Conservation (phyloP, 805 yeast genomes). For the Starmerella cellae region DNA sequence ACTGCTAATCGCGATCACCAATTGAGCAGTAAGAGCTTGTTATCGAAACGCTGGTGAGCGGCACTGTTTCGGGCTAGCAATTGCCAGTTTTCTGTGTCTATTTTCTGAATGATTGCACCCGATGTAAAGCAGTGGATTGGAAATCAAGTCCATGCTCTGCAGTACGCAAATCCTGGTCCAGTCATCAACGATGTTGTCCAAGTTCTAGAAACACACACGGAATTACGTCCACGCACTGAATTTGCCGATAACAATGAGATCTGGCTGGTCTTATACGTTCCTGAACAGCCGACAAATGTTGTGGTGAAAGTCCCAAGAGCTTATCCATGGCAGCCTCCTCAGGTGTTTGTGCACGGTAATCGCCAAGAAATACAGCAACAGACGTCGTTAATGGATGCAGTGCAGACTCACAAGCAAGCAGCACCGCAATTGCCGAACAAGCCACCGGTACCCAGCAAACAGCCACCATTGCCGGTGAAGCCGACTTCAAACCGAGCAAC, state of each 20-base stretch:
- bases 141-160: conserved; percentile 39
- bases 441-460: too few species aligned
- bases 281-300: not conserved
- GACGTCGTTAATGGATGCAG: not conserved
- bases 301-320: not conserved
- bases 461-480: too few species aligned
- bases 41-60: too few species aligned
- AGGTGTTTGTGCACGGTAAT: not conserved
- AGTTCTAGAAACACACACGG: conserved; percentile 37
- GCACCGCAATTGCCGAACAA: too few species aligned
- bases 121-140: conserved; percentile 37
- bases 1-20: too few species aligned
- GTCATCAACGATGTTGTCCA: conserved; percentile 51
- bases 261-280: conserved; percentile 38
- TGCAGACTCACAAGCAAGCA: too few species aligned
- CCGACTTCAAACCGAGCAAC: too few species aligned
- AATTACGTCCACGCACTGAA: conserved; percentile 57
- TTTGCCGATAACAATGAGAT: conserved; percentile 39
- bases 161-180: conserved; percentile 42
- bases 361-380: not conserved
- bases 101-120: conserved; percentile 9
- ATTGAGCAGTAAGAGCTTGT: too few species aligned
- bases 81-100: too few species aligned
- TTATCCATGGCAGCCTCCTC: not conserved
- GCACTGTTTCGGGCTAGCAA: too few species aligned